Evolutionary conservation across 805 yeast genomes (phyloP), one percentile per base, ranked within the genome.

Genomic region (Candida sithepensis): DNA sequence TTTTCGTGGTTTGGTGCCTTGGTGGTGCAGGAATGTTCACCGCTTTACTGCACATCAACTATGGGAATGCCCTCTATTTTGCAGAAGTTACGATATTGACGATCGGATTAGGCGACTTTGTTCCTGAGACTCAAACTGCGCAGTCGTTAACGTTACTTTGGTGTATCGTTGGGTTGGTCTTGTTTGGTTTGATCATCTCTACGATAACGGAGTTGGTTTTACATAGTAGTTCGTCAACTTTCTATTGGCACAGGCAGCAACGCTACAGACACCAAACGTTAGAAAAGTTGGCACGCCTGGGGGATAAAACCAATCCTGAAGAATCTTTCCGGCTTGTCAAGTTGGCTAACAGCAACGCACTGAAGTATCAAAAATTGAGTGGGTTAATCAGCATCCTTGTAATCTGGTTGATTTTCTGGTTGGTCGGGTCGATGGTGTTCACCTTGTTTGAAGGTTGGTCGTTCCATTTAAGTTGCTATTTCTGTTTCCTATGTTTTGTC

Each of bases 21-120:
- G 72, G 84, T 64, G 96, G 96, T 10, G 77, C 87, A 1, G 84
- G 79, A 1, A 61, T 80, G 56, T 81, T 81, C 54, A 69, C 78
- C 1, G 56, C 66, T 3, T 47, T 82, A 41, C 53, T 81, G 36
- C 61, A 70, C 38, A 57, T 80, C 9, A 69, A 74, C 1, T 86
- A 75, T 60, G 89, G 90, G 0, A 73, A 81, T n/a, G 81, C 87
- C 0, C 61, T 88, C 41, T 89, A 87, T 60, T 88, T 77, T 61
- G 81, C 89, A 56, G 77, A 79, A 10, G 89, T 86, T 1, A 82
- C 95, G 0, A 68, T 85, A 36, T 69, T 87, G 42, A 90, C 97
- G 1, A 77, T 90, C 24, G 97, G 97, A 0, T 70, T 84, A 16
- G 96, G 96, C 34, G 94, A 86, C 56, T 72, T 84, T 30, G 69